A percentile compares a stretch with the other conserved stretches of the same genome.
Evolutionary conservation across 1,139 yeast genomes (phyloP).

Genomic region (Hyphopichia buzzinii): DNA sequence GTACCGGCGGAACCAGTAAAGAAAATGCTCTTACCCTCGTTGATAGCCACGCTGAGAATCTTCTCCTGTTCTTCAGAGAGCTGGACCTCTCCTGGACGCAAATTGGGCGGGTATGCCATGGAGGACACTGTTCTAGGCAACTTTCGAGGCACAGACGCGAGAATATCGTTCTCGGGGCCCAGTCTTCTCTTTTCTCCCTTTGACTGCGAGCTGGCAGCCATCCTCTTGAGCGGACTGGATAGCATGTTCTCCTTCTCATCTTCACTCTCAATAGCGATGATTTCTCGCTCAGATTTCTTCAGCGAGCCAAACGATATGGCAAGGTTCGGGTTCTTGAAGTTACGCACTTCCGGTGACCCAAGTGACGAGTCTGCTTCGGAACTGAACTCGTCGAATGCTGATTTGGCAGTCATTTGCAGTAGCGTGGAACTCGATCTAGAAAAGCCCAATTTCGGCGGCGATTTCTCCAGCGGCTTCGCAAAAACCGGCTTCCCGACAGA

Average conservation of each 20-base stretch:
- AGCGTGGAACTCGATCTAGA: slow-evolving; percentile 6
- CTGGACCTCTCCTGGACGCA: background rate
- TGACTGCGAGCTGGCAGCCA: slow-evolving; percentile 3
- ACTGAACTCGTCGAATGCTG: slow-evolving; percentile 28
- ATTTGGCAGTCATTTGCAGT: background rate
- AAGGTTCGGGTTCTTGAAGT: slow-evolving; percentile 23
- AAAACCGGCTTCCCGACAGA: background rate
- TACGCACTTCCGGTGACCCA: slow-evolving; percentile 29
- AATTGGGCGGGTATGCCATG: background rate
- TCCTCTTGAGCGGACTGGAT: slow-evolving; percentile 2
- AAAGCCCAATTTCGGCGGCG: slow-evolving; percentile 5
- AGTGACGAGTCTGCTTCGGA: slow-evolving; percentile 25
- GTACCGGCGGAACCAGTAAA: slow-evolving; percentile 86
- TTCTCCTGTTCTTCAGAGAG: slow-evolving; percentile 55
- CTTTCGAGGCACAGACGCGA: background rate
- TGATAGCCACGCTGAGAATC: slow-evolving; percentile 65
- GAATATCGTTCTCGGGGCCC: background rate
- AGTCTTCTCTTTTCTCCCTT: background rate
- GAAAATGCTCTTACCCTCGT: slow-evolving; percentile 54
- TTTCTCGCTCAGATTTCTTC: slow-evolving; percentile 2
- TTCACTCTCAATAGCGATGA: background rate
- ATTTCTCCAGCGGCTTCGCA: background rate
- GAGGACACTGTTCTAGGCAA: background rate
- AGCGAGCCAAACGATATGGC: slow-evolving; percentile 9
- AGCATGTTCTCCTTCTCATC: background rate